Evolutionary conservation across 768 basidiomycete species (phyloP).

Genomic region (Daedaleopsis sinensis): DNA sequence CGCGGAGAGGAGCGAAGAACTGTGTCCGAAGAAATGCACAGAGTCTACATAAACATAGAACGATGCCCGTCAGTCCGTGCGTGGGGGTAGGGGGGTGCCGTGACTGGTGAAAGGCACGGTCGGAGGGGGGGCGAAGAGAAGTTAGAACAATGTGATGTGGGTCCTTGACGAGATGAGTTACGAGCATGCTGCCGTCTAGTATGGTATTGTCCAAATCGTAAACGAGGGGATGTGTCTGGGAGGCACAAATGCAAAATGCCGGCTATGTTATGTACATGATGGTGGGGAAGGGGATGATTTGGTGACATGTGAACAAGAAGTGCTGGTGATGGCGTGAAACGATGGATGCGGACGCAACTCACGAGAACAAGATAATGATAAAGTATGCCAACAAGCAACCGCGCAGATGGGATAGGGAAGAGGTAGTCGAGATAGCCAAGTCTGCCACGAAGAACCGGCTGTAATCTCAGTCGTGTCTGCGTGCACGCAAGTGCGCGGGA

Average conservation of each 20-base stretch:
- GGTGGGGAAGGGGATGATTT: background rate
- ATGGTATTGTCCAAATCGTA: conserved; percentile 1
- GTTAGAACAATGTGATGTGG: background rate
- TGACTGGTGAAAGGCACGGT: background rate
- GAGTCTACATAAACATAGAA: background rate
- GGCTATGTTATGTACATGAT: background rate
- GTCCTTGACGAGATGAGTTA: background rate
- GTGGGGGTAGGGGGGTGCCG: too few relatives aligned
- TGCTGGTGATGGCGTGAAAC: background rate
- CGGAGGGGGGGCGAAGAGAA: background rate
- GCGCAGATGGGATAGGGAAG: background rate
- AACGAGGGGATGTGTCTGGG: conserved; percentile 4
- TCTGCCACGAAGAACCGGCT: background rate
- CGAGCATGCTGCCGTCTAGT: background rate
- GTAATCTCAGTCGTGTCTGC: background rate
- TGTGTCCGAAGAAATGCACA: background rate
- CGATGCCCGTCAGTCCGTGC: background rate
- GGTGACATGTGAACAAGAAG: background rate
- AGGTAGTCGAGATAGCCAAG: background rate
- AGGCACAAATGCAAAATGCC: background rate
- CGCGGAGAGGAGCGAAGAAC: background rate
- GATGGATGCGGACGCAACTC: conserved; percentile 1
- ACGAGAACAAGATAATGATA: conserved; percentile 11
- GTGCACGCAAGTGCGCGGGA: background rate
- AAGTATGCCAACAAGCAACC: background rate